Evolutionary conservation across 2,329 filamentous ascomycete genomes (phyloP), one percentile per base, ranked within the genome.

Genomic region (Beauveria sp.): DNA sequence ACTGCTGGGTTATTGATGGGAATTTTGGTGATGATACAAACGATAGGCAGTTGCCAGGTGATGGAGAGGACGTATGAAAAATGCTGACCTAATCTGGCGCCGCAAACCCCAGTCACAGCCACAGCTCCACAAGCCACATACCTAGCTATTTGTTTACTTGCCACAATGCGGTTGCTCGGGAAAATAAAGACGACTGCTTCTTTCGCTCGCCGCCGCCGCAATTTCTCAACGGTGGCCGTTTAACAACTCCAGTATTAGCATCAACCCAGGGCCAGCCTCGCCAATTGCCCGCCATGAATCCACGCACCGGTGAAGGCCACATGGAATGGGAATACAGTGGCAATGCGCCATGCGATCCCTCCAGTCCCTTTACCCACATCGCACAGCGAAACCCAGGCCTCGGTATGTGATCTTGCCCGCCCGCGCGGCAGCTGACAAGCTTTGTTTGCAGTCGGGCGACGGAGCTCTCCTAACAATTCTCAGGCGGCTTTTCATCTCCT

Each of bases 301-400:
- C 78, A 66, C 77, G 85, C 67, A 84, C 80, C 2, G 81, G 77
- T 65, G 84, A 87, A 72, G 77, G 82, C 64, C 84, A 77, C 65
- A 88, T 88, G 85, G 85, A 88, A 67, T 88, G 83, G 82, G 83
- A 88, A 70, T 88, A 85, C 71, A 80, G 87, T 67, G 79, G 77
- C 64, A 72, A 76, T 53, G 83, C 80, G 1, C 84, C 83, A 20
- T 72, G 84, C 64, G 85, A 88, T 72, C 79, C 79, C 20, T 83
- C 82, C 10, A 87, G 84, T 65, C 85, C 85, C 2, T 88, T 87
- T 70, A 77, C 80, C 22, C 82, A 84, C 65, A 77, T 81, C 43
- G 76, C 78, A 1, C 78, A 73, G 67, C 71, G 69, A 54, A 70
- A 72, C 48, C 69, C 72, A 53, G 72, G 77, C 55, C 76, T 74